Evolutionary conservation across 2,329 filamentous ascomycete species (phyloP).

Genomic region (Fusarium stilboides): DNA sequence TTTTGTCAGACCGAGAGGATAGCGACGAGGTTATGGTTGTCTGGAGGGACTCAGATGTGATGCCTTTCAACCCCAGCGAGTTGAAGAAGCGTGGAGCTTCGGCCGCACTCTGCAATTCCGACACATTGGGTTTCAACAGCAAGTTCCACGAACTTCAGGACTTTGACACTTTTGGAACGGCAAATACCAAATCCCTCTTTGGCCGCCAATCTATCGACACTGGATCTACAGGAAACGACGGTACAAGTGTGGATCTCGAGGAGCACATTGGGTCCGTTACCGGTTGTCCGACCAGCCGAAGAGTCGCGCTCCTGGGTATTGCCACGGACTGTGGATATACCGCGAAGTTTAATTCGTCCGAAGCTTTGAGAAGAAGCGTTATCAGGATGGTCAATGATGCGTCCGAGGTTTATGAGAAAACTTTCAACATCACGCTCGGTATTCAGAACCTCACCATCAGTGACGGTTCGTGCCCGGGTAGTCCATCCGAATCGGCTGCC

Average conservation of each 20-base stretch:
- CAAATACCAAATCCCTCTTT: slow-evolving; percentile 77
- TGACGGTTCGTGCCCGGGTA: slow-evolving; percentile 80
- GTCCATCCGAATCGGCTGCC: slow-evolving; percentile 74
- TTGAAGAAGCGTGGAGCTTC: slow-evolving; percentile 74
- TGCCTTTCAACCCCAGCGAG: slow-evolving; percentile 64
- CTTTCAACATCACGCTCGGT: slow-evolving; percentile 95
- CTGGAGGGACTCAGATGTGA: slow-evolving; percentile 91
- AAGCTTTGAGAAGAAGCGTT: slow-evolving; percentile 78
- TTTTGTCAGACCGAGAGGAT: slow-evolving; percentile 64
- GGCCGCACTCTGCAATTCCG: slow-evolving; percentile 76
- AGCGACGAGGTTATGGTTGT: slow-evolving; percentile 87
- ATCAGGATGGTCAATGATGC: slow-evolving; percentile 89
- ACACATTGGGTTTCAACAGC: slow-evolving; percentile 85
- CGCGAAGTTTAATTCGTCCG: slow-evolving; percentile 75
- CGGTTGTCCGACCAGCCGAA: slow-evolving; percentile 93
- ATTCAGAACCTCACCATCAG: slow-evolving; percentile 88
- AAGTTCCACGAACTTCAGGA: slow-evolving; percentile 68
- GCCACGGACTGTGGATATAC: slow-evolving; percentile 95
- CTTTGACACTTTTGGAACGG: slow-evolving; percentile 70
- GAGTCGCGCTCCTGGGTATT: slow-evolving; percentile 91
- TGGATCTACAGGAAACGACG: slow-evolving; percentile 76
- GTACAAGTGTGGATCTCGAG: slow-evolving; percentile 79
- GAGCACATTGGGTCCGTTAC: slow-evolving; percentile 83
- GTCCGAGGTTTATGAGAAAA: slow-evolving; percentile 87
- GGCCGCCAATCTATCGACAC: slow-evolving; percentile 80